A percentile compares a stretch with the other conserved stretches of the same genome.
phyloP scores from a whole-genome alignment of 148 eudicot species.

The Rhododendron simsii region DNA sequence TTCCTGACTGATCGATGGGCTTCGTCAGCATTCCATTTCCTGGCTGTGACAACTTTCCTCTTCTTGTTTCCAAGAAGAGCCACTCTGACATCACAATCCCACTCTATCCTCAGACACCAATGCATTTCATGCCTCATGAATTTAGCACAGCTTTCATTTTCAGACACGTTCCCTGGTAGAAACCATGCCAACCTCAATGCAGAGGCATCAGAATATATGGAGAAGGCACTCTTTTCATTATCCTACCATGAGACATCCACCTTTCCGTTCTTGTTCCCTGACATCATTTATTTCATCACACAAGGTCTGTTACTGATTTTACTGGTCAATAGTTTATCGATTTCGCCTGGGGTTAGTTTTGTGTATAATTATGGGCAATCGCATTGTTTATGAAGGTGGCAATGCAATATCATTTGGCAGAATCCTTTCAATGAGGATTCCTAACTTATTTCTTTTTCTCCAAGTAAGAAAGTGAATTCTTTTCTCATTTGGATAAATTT shows the following conservation, averaged over 20 bases:
- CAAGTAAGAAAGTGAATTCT: neutral
- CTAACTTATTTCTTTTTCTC: neutral
- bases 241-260: conserved; percentile 54
- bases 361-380: neutral
- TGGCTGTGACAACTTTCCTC: conserved; percentile 53
- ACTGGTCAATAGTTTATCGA: conserved; percentile 26
- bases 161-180: conserved; percentile 43
- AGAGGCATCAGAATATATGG: conserved; percentile 49
- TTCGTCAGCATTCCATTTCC: conserved; percentile 37
- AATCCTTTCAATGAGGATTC: conserved; percentile 13
- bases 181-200: conserved; percentile 44
- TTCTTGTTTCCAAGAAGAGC: conserved; percentile 59
- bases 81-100: conserved; percentile 44
- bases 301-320: conserved; percentile 78
- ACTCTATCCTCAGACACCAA: conserved; percentile 50
- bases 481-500: neutral
- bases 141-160: conserved; percentile 56
- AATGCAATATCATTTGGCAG: conserved; percentile 1
- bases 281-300: conserved; percentile 51
- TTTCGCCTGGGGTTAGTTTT: conserved; percentile 18
- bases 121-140: conserved; percentile 40
- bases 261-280: conserved; percentile 66
- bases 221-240: conserved; percentile 54
- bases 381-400: neutral
- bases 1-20: conserved; percentile 48